Percentiles rank a stretch among this genome's conserved stretches.
Conservation (phyloP, 345 rosid species). For the Salix brachista region DNA sequence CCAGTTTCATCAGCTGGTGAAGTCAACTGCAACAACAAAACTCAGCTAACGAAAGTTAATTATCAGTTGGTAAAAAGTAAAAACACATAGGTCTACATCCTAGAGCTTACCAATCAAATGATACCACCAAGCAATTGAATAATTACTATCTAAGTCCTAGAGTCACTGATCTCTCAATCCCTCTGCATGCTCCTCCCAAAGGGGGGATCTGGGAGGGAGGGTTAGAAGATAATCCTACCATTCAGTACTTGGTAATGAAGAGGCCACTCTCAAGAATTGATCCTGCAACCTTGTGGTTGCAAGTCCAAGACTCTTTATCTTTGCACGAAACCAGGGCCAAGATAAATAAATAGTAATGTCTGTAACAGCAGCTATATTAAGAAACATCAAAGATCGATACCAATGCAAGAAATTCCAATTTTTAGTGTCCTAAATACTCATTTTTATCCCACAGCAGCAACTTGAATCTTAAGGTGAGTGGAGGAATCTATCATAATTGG, state of each 20-base stretch:
- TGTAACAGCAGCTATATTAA: background rate
- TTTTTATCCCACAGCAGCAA: background rate
- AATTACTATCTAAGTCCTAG: conserved; percentile 1
- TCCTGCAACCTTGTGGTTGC: background rate
- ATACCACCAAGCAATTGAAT: background rate
- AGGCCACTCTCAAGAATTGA: background rate
- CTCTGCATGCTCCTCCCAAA: background rate
- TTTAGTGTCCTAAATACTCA: background rate
- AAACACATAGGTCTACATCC: background rate
- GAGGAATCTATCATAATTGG: background rate
- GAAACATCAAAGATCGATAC: background rate
- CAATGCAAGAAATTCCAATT: background rate
- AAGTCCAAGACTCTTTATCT: background rate
- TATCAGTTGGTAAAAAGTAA: background rate
- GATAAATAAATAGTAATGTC: background rate
- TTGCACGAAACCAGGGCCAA: background rate
- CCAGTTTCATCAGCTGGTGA: conserved; percentile 42
- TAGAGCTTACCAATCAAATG: background rate
- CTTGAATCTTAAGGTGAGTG: background rate
- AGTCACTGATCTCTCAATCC: background rate
- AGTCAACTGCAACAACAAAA: conserved; percentile 42
- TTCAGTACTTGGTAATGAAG: background rate
- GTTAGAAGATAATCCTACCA: background rate
- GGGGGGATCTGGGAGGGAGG: background rate
- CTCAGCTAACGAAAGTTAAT: background rate